Evolutionary conservation across 495 filamentous ascomycete species (phyloP).

Genomic region (Sporormia fimetaria): DNA sequence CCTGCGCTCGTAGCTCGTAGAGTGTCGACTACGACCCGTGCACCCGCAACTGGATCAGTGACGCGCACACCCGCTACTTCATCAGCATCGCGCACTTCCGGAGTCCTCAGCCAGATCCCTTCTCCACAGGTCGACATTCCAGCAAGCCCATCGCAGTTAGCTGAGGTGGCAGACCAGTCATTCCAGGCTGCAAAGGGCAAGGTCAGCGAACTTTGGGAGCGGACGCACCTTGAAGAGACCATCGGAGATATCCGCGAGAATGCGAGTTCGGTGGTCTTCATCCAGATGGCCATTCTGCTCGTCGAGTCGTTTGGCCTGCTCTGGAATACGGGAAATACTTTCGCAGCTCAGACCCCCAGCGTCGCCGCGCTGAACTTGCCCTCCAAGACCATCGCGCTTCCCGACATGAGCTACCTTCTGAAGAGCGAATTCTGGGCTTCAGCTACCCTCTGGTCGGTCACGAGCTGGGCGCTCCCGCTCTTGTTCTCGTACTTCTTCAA

Average conservation of each 20-base stretch:
- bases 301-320: constrained; percentile 52
- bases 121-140: constrained; percentile 42
- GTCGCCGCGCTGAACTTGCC: constrained; percentile 37
- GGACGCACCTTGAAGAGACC: constrained; percentile 41
- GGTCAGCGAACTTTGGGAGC: constrained; percentile 36
- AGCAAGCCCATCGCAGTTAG: constrained; percentile 73
- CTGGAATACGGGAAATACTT: constrained; percentile 51
- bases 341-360: constrained; percentile 48
- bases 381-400: constrained; percentile 48
- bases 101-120: constrained; percentile 31
- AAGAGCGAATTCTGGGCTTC: constrained; percentile 73
- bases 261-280: constrained; percentile 40
- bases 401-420: constrained; percentile 73
- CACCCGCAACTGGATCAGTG: too few relatives aligned
- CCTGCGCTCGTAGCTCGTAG: too few relatives aligned
- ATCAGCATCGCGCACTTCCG: too few relatives aligned
- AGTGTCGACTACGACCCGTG: too few relatives aligned
- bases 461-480: constrained; percentile 56
- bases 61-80: constrained; percentile 50
- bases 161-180: constrained; percentile 66
- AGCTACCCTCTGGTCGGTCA: constrained; percentile 63
- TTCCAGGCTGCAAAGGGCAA: constrained; percentile 50
- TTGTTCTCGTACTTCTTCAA: constrained; percentile 80
- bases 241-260: constrained; percentile 39
- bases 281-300: constrained; percentile 41